Evolutionary conservation across 169 alveolate genomes (phyloP).

Genomic region (Plasmodium relictum): DNA sequence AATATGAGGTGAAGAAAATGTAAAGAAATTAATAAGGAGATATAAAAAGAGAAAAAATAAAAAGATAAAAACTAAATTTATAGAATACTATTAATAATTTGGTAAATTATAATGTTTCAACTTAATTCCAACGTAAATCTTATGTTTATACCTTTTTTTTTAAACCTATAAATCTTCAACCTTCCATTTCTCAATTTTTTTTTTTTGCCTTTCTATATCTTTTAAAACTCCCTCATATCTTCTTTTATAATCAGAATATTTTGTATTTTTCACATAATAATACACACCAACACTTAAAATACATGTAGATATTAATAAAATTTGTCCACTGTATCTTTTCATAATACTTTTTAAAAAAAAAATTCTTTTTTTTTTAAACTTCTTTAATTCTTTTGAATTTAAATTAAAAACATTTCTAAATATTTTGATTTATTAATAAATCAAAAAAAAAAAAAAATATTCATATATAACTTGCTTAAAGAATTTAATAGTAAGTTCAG

Average conservation of each 20-base stretch:
- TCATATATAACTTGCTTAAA: too few relatives aligned
- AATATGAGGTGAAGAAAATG: background rate
- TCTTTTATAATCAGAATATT: constrained; percentile 47
- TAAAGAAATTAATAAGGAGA: background rate
- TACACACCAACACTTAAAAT: constrained; percentile 68
- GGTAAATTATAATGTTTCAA: background rate
- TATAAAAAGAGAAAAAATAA: background rate
- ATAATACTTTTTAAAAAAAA: constrained; percentile 8
- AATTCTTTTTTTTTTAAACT: background rate
- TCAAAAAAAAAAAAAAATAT: too few relatives aligned
- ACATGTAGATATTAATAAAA: constrained; percentile 35
- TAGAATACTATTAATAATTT: background rate
- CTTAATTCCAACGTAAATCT: background rate
- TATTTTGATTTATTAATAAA: too few relatives aligned
- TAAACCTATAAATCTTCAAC: constrained; percentile 52
- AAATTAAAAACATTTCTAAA: too few relatives aligned
- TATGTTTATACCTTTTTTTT: background rate
- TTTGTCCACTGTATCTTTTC: constrained; percentile 34
- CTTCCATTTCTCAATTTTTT: constrained; percentile 71
- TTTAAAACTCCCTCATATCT: constrained; percentile 76
- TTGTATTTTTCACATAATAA: constrained; percentile 63
- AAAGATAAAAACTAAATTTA: background rate
- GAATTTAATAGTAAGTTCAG: too few relatives aligned
- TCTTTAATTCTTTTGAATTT: too few relatives aligned
- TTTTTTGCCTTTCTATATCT: constrained; percentile 78